Evolutionary conservation across 2,329 filamentous ascomycete species (phyloP).

Genomic region (Furcasterigmium furcatum): DNA sequence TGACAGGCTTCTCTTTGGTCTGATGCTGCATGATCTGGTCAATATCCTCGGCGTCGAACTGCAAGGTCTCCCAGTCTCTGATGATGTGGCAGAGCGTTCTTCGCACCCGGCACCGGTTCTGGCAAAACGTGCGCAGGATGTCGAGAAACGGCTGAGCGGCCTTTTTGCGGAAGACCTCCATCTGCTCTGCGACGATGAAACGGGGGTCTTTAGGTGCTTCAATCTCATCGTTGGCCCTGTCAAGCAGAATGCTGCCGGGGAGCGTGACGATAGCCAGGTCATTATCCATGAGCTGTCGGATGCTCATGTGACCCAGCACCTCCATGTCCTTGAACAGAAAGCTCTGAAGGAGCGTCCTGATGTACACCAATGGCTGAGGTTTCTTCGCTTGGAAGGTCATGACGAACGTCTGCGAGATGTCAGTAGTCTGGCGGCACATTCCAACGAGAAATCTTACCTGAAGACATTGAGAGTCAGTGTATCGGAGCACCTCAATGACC

Average conservation of each 20-base stretch:
- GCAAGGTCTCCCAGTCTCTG: conserved; percentile 78
- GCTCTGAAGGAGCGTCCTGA: conserved; percentile 74
- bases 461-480: conserved; percentile 65
- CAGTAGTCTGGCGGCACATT: not conserved
- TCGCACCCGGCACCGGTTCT: conserved; percentile 88
- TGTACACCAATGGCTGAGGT: conserved; percentile 79
- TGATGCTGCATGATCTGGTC: conserved; percentile 64
- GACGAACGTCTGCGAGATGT: conserved; percentile 59
- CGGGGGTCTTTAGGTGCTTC: conserved; percentile 72
- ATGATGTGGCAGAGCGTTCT: conserved; percentile 84
- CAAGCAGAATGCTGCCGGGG: conserved; percentile 66
- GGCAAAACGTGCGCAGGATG: conserved; percentile 77
- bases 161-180: conserved; percentile 65
- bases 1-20: conserved; percentile 57
- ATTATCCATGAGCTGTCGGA: conserved; percentile 74
- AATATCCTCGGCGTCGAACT: conserved; percentile 75
- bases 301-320: conserved; percentile 63
- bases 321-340: conserved; percentile 72
- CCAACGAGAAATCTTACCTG: conserved; percentile 45
- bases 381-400: conserved; percentile 73
- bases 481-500: conserved; percentile 64
- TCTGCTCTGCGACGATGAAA: conserved; percentile 67
- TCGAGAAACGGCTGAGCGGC: conserved; percentile 75
- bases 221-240: conserved; percentile 71
- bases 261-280: conserved; percentile 78